Evolutionary conservation across 345 rosid genomes (phyloP).

Genomic region (Punica granatum): DNA sequence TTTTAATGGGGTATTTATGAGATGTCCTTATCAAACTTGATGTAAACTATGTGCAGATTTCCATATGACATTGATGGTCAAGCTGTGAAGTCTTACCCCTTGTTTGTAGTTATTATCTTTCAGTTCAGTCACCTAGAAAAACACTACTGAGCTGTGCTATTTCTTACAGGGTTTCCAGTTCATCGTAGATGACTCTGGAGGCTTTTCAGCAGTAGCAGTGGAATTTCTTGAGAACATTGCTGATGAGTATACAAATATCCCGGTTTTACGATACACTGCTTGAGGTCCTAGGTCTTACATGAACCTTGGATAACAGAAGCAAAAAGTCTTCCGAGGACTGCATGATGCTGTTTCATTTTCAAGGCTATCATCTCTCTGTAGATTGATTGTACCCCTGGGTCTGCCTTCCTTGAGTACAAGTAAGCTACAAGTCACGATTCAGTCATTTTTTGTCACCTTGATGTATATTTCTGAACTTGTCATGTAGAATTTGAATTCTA

Average conservation of each 20-base stretch:
- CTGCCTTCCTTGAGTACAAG: constrained; percentile 63
- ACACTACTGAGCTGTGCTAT: neutral
- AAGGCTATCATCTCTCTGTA: constrained; percentile 55
- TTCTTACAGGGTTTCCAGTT: constrained; percentile 74
- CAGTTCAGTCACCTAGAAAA: neutral
- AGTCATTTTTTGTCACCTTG: neutral
- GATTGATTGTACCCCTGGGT: constrained; percentile 77
- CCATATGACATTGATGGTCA: neutral
- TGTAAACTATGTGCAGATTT: neutral
- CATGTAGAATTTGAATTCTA: neutral
- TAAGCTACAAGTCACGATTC: constrained; percentile 17
- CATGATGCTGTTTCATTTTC: constrained; percentile 85
- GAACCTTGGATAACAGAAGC: constrained; percentile 36
- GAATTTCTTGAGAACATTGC: constrained; percentile 78
- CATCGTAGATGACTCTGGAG: constrained; percentile 82
- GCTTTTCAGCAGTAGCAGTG: constrained; percentile 72
- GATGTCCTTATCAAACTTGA: neutral
- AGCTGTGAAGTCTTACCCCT: neutral
- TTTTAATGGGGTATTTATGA: neutral
- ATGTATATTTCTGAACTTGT: neutral
- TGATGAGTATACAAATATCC: constrained; percentile 68
- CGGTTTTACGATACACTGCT: constrained; percentile 64
- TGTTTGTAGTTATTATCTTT: neutral
- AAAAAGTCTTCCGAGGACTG: constrained; percentile 45
- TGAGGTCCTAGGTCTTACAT: constrained; percentile 45